Conservation (phyloP, 208 protist genomes). For the Trypanosoma avium region DNA sequence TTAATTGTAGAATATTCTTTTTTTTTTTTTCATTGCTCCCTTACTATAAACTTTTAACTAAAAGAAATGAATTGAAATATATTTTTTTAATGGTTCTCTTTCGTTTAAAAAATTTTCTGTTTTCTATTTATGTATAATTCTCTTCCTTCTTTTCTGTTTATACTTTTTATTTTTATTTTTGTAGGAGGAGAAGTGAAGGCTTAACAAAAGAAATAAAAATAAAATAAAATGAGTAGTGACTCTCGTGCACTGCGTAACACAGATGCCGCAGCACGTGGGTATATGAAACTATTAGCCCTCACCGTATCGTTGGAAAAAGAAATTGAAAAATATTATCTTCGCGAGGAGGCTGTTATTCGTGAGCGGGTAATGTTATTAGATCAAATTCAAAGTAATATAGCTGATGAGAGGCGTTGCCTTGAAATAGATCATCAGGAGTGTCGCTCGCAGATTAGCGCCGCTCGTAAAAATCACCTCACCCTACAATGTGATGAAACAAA, state of each 20-base stretch:
- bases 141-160: not conserved
- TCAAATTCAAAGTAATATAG: slow-evolving; percentile 72
- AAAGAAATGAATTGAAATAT: no score
- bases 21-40: no score
- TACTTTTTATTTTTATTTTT: not conserved
- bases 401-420: slow-evolving; percentile 79
- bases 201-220: not conserved
- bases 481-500: slow-evolving; percentile 54
- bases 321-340: slow-evolving; percentile 73
- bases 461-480: slow-evolving; percentile 40
- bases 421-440: slow-evolving; percentile 88
- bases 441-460: slow-evolving; percentile 69
- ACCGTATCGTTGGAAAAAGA: slow-evolving; percentile 59
- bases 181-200: no score
- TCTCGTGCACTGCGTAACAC: slow-evolving; percentile 10
- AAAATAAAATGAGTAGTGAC: slow-evolving; percentile 12
- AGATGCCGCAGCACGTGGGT: slow-evolving; percentile 18
- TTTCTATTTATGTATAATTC: not conserved
- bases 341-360: slow-evolving; percentile 78
- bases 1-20: no score
- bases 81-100: no score
- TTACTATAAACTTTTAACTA: no score
- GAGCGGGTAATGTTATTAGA: slow-evolving; percentile 78
- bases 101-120: no score
- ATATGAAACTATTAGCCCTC: slow-evolving; percentile 36